Percentiles rank a stretch among this genome's conserved stretches.
Conservation (phyloP, 352 stramenopile species). For the Phytophthora melonis region DNA sequence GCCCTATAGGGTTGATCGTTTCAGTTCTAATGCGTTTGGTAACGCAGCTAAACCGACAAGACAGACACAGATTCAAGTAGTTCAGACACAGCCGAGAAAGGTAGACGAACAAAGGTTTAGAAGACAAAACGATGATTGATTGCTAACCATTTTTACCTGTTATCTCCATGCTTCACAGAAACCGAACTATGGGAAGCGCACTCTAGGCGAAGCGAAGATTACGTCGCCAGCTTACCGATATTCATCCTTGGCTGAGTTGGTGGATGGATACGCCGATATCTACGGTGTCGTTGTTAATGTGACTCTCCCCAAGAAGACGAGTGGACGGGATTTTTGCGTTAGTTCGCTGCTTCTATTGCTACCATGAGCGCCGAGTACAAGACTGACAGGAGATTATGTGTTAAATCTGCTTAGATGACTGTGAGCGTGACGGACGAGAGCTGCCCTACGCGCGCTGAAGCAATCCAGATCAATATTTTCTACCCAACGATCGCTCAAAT, state of each 20-base stretch:
- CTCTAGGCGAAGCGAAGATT: slow-evolving; percentile 43
- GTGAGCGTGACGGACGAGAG: slow-evolving; percentile 76
- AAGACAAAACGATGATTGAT: not conserved
- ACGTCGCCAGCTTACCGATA: slow-evolving; percentile 64
- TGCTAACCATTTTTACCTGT: not conserved
- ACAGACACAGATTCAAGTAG: slow-evolving; percentile 11
- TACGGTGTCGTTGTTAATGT: slow-evolving; percentile 84
- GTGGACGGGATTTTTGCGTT: slow-evolving; percentile 72
- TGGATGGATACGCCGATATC: slow-evolving; percentile 62
- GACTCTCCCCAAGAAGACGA: slow-evolving; percentile 70
- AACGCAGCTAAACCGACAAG: slow-evolving; percentile 11
- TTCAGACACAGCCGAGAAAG: slow-evolving; percentile 8
- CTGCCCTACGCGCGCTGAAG: slow-evolving; percentile 54
- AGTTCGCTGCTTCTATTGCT: slow-evolving; percentile 28
- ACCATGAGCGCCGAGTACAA: not conserved
- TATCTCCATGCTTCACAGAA: slow-evolving; percentile 14
- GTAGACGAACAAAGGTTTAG: not conserved
- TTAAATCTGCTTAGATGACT: slow-evolving; percentile 60
- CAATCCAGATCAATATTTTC: slow-evolving; percentile 77
- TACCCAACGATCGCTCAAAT: slow-evolving; percentile 63
- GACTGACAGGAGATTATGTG: not conserved
- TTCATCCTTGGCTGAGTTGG: slow-evolving; percentile 60
- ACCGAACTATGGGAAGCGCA: slow-evolving; percentile 54
- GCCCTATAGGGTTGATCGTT: not conserved
- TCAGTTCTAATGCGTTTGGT: slow-evolving; percentile 3